A percentile compares a stretch with the other conserved stretches of the same genome.
These are phyloP conservation scores for Hypoxylon sp. DNA, from an alignment of 2,329 filamentous ascomycete genomes.

Conservation along the genomic window DNA sequence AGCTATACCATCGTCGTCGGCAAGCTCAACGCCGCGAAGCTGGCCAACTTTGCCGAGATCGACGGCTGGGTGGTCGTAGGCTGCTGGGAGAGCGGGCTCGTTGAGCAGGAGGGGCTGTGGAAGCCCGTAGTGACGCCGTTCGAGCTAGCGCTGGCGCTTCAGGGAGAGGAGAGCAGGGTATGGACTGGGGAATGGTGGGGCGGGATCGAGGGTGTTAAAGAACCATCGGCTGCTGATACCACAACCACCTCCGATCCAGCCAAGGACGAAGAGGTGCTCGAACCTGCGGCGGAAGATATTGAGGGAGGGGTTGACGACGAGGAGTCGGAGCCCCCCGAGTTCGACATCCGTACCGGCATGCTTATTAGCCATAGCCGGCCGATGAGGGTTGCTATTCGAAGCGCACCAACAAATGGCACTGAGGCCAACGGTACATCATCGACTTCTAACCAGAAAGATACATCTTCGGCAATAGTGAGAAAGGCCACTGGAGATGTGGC, in stretches of 20 bases:
- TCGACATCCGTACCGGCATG: conserved; percentile 86
- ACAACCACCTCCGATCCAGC: conserved; percentile 30
- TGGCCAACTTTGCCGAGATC: conserved; percentile 95
- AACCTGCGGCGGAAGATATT: conserved; percentile 41
- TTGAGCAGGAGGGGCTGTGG: conserved; percentile 90
- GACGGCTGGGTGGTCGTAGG: conserved; percentile 97
- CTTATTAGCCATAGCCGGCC: conserved; percentile 82
- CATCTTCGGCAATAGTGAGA: conserved; percentile 66
- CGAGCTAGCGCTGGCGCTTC: conserved; percentile 81
- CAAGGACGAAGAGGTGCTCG: conserved; percentile 22
- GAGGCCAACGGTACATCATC: conserved; percentile 29
- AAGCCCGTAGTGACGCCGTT: conserved; percentile 93
- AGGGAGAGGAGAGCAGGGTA: conserved; percentile 75
- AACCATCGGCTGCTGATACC: conserved; percentile 38
- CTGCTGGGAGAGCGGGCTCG: conserved; percentile 94
- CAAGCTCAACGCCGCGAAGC: conserved; percentile 92
- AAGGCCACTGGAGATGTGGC: conserved; percentile 73
- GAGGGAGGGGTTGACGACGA: conserved; percentile 63
- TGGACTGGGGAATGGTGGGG: conserved; percentile 92
- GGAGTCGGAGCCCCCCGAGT: conserved; percentile 85
- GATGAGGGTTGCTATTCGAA: conserved; percentile 62
- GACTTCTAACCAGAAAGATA: conserved; percentile 25
- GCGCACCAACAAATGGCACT: conserved; percentile 33
- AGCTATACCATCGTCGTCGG: conserved; percentile 96
- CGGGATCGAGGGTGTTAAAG: conserved; percentile 76